Evolutionary conservation across 169 alveolate genomes (phyloP).

Genomic region (Theileria sp.): DNA sequence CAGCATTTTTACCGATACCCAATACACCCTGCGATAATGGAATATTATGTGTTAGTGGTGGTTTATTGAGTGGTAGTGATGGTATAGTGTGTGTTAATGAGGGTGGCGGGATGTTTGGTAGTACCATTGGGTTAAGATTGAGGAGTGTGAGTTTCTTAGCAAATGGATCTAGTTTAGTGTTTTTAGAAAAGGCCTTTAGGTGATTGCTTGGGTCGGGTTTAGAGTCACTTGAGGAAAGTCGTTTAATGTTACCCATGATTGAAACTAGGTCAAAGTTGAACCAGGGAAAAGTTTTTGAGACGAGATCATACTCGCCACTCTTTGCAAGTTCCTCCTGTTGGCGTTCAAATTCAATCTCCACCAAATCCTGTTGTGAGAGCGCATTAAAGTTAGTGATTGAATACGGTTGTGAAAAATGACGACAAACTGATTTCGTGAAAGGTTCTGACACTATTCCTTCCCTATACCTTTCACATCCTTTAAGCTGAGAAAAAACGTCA

Average conservation of each 20-base stretch:
- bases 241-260: constrained; percentile 28
- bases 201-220: not conserved
- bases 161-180: not conserved
- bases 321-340: constrained; percentile 50
- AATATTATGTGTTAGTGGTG: not conserved
- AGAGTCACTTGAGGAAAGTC: not conserved
- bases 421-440: constrained; percentile 12
- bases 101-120: not conserved
- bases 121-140: not conserved
- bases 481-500: constrained; percentile 27
- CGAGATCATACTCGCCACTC: constrained; percentile 43
- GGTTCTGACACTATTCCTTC: constrained; percentile 39
- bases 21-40: not conserved
- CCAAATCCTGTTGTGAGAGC: constrained; percentile 6
- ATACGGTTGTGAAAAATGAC: constrained; percentile 14
- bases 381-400: not conserved
- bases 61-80: not conserved
- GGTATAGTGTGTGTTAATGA: not conserved
- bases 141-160: not conserved
- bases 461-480: constrained; percentile 26
- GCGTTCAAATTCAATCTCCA: constrained; percentile 57
- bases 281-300: constrained; percentile 58
- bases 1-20: not conserved
- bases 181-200: not conserved
- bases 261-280: constrained; percentile 38